phyloP scores from a whole-genome alignment of 805 yeast genomes.

The Novakomyces olei region DNA sequence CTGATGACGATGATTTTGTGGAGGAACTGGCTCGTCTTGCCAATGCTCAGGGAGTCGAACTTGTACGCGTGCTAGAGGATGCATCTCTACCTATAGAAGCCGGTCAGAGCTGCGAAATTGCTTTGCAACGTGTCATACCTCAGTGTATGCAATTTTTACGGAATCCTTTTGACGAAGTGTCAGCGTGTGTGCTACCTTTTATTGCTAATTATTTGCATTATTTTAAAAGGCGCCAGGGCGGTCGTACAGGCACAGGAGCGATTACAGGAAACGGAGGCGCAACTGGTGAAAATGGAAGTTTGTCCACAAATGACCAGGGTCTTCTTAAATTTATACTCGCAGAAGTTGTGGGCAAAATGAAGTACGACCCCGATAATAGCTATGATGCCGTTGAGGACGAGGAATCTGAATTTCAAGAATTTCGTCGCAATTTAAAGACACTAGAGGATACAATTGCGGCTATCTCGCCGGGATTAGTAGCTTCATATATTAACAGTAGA shows the following conservation, averaged over 20 bases:
- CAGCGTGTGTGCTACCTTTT: slow-evolving; percentile 63
- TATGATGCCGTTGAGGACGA: slow-evolving; percentile 53
- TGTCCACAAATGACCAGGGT: no score
- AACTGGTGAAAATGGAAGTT: no score
- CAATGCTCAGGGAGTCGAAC: slow-evolving; percentile 54
- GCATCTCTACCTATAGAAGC: slow-evolving; percentile 5
- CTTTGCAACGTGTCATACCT: slow-evolving; percentile 45
- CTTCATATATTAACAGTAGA: slow-evolving; percentile 19
- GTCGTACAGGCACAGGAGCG: slow-evolving; percentile 1
- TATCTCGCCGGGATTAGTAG: slow-evolving; percentile 37
- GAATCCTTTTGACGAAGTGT: slow-evolving; percentile 75
- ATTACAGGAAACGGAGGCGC: slow-evolving; percentile 13
- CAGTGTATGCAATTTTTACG: slow-evolving; percentile 44
- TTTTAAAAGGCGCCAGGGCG: slow-evolving; percentile 22
- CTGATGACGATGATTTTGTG: slow-evolving; percentile 39
- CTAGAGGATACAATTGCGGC: slow-evolving; percentile 67
- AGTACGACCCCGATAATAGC: no score
- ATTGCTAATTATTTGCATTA: slow-evolving; percentile 50
- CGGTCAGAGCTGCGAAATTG: slow-evolving; percentile 4
- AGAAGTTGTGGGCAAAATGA: slow-evolving; percentile 55
- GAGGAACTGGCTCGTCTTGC: slow-evolving; percentile 56
- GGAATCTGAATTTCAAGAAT: slow-evolving; percentile 56
- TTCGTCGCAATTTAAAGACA: slow-evolving; percentile 47
- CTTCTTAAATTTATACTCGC: slow-evolving; percentile 41
- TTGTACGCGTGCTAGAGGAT: slow-evolving; percentile 30